Percentiles rank a stretch among this genome's conserved stretches.
These are phyloP conservation scores for Syncephalastrum monosporum DNA, from an alignment of 371 early-diverging fungal genomes.

Conservation along the genomic window DNA sequence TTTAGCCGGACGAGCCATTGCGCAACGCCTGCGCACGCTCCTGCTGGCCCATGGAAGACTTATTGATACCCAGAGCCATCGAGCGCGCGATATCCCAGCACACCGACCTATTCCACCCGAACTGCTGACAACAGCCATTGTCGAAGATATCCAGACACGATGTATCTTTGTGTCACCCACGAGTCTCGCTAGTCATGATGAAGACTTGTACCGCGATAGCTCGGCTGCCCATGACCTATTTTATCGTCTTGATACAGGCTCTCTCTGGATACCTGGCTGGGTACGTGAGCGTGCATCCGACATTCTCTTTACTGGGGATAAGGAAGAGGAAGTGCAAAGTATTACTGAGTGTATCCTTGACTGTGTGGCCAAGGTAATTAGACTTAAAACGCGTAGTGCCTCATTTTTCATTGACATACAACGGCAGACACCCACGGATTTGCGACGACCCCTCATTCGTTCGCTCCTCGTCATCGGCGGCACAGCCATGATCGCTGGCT, in stretches of 20 bases:
- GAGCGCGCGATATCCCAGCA: background rate
- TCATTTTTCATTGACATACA: conserved; percentile 1
- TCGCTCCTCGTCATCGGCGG: conserved; percentile 70
- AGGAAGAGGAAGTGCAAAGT: conserved; percentile 44
- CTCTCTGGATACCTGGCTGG: conserved; percentile 72
- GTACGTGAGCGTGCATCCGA: conserved; percentile 74
- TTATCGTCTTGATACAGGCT: conserved; percentile 27
- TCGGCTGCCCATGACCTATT: conserved; percentile 41
- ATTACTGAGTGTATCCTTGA: conserved; percentile 54
- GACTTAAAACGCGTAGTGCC: background rate
- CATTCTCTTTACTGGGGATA: conserved; percentile 69
- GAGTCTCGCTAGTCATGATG: conserved; percentile 29
- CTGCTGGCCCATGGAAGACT: conserved; percentile 41
- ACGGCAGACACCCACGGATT: conserved; percentile 55
- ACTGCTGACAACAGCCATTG: conserved; percentile 34
- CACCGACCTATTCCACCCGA: conserved; percentile 1
- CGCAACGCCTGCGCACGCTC: conserved; percentile 49
- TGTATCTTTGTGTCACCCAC: conserved; percentile 57
- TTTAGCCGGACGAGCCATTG: conserved; percentile 63
- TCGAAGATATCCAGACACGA: conserved; percentile 63
- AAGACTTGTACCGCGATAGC: conserved; percentile 41
- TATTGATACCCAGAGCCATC: conserved; percentile 2
- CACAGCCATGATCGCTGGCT: conserved; percentile 64
- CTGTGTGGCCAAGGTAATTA: conserved; percentile 41
- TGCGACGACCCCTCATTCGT: conserved; percentile 53